These are phyloP conservation scores for Trametes cinnabarina DNA, from an alignment of 768 basidiomycete species.

Conservation along the genomic window DNA sequence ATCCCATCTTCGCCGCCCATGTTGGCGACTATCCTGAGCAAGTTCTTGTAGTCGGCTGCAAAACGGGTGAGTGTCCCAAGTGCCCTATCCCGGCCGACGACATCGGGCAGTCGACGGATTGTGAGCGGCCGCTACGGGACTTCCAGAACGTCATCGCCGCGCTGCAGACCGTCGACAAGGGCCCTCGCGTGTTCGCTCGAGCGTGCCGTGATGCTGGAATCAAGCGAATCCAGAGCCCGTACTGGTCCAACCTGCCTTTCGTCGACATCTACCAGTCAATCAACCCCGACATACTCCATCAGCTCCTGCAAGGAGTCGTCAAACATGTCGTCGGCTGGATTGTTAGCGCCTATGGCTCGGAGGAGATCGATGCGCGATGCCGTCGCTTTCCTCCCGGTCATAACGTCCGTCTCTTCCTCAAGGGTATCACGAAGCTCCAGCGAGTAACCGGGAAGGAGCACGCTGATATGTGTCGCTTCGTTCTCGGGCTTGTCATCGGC, in stretches of 20 bases:
- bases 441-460: slow-evolving; percentile 28
- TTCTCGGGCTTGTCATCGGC: slow-evolving; percentile 23
- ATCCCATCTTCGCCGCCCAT: slow-evolving; percentile 26
- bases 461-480: slow-evolving; percentile 20
- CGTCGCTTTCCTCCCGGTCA: slow-evolving; percentile 23
- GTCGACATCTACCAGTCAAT: slow-evolving; percentile 25
- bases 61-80: slow-evolving; percentile 22
- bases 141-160: slow-evolving; percentile 7
- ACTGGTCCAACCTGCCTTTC: slow-evolving; percentile 28
- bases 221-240: slow-evolving; percentile 25
- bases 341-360: slow-evolving; percentile 1
- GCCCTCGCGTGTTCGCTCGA: background rate
- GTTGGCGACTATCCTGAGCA: slow-evolving; percentile 30
- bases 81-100: slow-evolving; percentile 9
- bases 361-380: slow-evolving; percentile 23
- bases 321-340: slow-evolving; percentile 30
- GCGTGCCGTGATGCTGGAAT: slow-evolving; percentile 20
- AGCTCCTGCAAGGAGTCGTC: slow-evolving; percentile 30
- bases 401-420: slow-evolving; percentile 20
- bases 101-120: slow-evolving; percentile 6
- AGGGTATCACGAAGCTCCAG: slow-evolving; percentile 23
- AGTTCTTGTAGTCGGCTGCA: slow-evolving; percentile 20
- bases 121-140: background rate
- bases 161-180: too few species aligned
- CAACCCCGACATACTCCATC: slow-evolving; percentile 32